Evolutionary conservation across 192 early-diverging fungal genomes (phyloP), one percentile per base, ranked within the genome.

Genomic region (Backusella sp.): DNA sequence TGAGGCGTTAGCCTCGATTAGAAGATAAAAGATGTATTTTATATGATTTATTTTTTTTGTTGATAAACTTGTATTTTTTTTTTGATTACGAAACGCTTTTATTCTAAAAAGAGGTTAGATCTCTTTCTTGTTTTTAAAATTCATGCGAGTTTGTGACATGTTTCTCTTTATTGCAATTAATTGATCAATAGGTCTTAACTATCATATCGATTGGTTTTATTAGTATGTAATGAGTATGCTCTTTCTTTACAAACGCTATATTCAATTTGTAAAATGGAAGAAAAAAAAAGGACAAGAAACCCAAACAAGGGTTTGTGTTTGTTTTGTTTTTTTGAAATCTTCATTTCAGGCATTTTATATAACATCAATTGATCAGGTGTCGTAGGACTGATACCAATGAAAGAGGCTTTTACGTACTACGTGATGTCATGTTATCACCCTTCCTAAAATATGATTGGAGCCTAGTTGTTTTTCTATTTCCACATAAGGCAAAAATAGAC

Each of bases 121-220:
- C 23, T 59, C 7, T 59, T 59, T 23, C n/a, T 23, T 59, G n/a
- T 59, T 59, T 12, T 23, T 23, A 7, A 59, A 59, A 59, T 59
- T 59, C 53, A 59, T 59, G 53, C 53, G 53, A 59, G 53, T 59
- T 59, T 59, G 23, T 59, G 23, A 59, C 23, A 59, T 59, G 53
- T 19, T 59, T 44, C 42, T 44, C 42, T 44, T 44, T 23, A 23
- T 56, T 56, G 11, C 7, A 56, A 56, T 23, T 56, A 23, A 56
- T 56, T 56, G 9, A 56, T 56, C 21, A 23, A 56, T 23, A 23
- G 23, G 21, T 56, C 26, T 56, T 56, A 23, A 56, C 19, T 23
- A 56, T 26, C 53, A 23, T 23, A 49, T 17, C 46, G 46, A 49
- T 49, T 19, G 32, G 32, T 23, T 59, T 59, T 11, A 26, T 59